These are phyloP conservation scores for Astrothelium subdiscretum DNA, from an alignment of 495 filamentous ascomycete species.

Conservation along the genomic window DNA sequence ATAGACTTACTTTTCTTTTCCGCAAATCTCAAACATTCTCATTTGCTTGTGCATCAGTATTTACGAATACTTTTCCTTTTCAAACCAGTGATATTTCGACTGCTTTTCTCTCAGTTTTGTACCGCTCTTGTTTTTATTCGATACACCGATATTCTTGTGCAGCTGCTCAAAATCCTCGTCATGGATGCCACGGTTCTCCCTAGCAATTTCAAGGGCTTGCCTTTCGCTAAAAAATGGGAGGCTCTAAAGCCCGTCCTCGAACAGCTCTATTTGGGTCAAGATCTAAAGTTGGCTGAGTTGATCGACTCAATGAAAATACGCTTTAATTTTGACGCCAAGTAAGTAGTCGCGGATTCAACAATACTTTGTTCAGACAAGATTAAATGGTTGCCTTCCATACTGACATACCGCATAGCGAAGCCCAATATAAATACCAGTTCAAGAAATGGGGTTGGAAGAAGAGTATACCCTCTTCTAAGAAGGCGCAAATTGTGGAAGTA, in stretches of 20 bases:
- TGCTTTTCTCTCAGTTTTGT: background rate
- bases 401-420: conserved; percentile 17
- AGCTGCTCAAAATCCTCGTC: background rate
- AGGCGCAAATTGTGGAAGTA: conserved; percentile 11
- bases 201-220: background rate
- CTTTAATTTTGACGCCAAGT: conserved; percentile 30
- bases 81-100: background rate
- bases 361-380: background rate
- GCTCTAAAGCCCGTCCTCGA: conserved; percentile 26
- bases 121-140: background rate
- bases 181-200: background rate
- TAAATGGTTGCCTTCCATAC: no score
- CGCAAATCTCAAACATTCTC: no score
- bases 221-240: conserved; percentile 30
- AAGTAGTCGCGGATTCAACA: conserved; percentile 5
- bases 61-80: no score
- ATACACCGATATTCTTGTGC: background rate
- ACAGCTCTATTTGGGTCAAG: conserved; percentile 26
- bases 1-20: no score
- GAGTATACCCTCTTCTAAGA: conserved; percentile 20
- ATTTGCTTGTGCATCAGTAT: no score
- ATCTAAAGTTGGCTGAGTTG: conserved; percentile 19
- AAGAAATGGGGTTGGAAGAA: conserved; percentile 34
- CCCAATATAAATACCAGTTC: conserved; percentile 34
- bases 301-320: conserved; percentile 22